phyloP scores from a whole-genome alignment of 1,284 basidiomycete genomes.

The Malassezia obtusa region DNA sequence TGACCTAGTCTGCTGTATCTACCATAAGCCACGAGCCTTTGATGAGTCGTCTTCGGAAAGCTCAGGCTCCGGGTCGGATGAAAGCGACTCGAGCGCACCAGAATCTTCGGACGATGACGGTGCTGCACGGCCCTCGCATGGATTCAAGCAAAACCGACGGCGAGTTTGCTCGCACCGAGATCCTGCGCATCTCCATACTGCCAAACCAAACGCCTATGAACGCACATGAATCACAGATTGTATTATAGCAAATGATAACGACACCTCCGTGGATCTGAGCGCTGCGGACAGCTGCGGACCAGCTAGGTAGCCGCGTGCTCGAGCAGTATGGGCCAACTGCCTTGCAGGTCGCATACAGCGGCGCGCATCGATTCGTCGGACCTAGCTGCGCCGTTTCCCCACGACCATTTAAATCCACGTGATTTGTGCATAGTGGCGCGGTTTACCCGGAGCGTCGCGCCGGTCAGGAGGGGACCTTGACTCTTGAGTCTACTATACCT shows the following conservation, averaged over 20 bases:
- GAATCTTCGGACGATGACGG: neutral
- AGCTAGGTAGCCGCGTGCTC: too few relatives aligned
- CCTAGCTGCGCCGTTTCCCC: neutral
- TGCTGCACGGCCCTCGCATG: neutral
- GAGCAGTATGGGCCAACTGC: too few relatives aligned
- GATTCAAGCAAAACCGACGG: neutral
- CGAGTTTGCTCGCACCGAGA: neutral
- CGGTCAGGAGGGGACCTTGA: too few relatives aligned
- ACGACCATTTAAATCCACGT: neutral
- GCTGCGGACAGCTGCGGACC: too few relatives aligned
- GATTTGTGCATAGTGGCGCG: neutral
- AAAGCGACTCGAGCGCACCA: neutral
- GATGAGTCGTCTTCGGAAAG: slow-evolving; percentile 35
- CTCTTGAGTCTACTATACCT: too few relatives aligned
- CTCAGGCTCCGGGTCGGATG: neutral
- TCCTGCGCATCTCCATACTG: neutral
- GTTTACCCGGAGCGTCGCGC: neutral
- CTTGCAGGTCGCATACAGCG: too few relatives aligned
- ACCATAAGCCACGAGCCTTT: slow-evolving; percentile 40
- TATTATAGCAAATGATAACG: too few relatives aligned
- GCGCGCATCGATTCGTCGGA: neutral
- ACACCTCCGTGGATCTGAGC: too few relatives aligned
- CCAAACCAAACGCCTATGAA: slow-evolving; percentile 12
- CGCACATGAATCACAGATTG: neutral
- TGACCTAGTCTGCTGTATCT: slow-evolving; percentile 41